These are phyloP conservation scores for Apiospora sp. DNA, from an alignment of 2,329 filamentous ascomycete species.

Conservation along the genomic window DNA sequence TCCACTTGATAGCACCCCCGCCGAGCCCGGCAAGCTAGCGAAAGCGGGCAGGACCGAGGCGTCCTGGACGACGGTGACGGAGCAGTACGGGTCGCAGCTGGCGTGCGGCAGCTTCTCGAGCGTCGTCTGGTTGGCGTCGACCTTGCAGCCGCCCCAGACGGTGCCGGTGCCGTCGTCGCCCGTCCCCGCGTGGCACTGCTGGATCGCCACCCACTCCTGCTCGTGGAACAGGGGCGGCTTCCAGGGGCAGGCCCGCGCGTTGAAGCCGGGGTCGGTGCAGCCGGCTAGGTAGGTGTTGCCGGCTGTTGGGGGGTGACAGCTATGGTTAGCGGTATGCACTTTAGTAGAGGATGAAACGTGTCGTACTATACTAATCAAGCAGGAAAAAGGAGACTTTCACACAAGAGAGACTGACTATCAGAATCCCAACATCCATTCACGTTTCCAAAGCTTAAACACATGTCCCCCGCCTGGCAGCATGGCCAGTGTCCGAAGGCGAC, in stretches of 20 bases:
- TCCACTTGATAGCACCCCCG: constrained; percentile 26
- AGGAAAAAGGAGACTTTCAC: too few species aligned
- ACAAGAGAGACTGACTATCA: constrained; percentile 22
- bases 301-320: neutral
- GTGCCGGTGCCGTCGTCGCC: constrained; percentile 16
- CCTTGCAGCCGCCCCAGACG: constrained; percentile 27
- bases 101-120: constrained; percentile 24
- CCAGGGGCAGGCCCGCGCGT: constrained; percentile 25
- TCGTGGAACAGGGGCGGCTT: constrained; percentile 24
- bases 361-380: neutral
- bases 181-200: constrained; percentile 21
- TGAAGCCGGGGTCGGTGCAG: constrained; percentile 28
- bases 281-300: constrained; percentile 29
- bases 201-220: constrained; percentile 28
- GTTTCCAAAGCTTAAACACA: constrained; percentile 26
- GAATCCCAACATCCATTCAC: constrained; percentile 27
- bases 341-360: neutral
- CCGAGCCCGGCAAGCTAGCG: constrained; percentile 25
- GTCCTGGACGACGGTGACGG: neutral
- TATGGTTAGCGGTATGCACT: neutral
- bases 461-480: constrained; percentile 26
- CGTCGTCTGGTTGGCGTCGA: constrained; percentile 18
- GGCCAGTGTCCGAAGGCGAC: constrained; percentile 27
- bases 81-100: constrained; percentile 28
- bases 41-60: constrained; percentile 20